A percentile compares a stretch with the other conserved stretches of the same genome.
Evolutionary conservation across 768 basidiomycete genomes (phyloP).

Genomic region (Exsudoporus frostii): DNA sequence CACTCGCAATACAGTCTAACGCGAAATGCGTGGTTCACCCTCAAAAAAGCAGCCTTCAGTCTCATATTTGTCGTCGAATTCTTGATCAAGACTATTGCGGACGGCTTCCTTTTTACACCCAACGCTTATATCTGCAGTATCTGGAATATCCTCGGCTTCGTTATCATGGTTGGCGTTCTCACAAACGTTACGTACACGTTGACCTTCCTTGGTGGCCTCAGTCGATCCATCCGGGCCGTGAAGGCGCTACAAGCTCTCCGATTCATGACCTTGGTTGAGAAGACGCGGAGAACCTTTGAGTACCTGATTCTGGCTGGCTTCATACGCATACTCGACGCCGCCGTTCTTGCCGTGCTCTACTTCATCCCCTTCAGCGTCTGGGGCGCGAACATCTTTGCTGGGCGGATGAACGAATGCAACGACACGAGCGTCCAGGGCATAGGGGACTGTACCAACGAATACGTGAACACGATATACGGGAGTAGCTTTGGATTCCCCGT

Average conservation of each 20-base stretch:
- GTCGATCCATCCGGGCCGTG: constrained; percentile 77
- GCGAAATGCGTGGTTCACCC: constrained; percentile 84
- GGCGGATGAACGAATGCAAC: constrained; percentile 82
- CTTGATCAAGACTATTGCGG: constrained; percentile 85
- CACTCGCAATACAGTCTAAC: constrained; percentile 54
- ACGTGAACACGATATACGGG: constrained; percentile 57
- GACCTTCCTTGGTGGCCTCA: constrained; percentile 73
- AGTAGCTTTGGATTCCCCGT: constrained; percentile 64
- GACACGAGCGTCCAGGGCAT: constrained; percentile 54
- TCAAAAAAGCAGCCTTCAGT: constrained; percentile 73
- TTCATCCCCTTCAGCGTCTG: constrained; percentile 92
- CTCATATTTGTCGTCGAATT: constrained; percentile 76
- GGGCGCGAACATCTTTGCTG: constrained; percentile 92
- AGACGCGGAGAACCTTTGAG: constrained; percentile 84
- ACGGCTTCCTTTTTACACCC: constrained; percentile 87
- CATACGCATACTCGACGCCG: constrained; percentile 83
- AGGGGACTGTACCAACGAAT: constrained; percentile 73
- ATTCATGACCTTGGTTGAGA: constrained; percentile 84
- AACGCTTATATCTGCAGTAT: constrained; percentile 89
- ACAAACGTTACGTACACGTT: constrained; percentile 71
- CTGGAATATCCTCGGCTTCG: constrained; percentile 89
- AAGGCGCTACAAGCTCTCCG: constrained; percentile 88
- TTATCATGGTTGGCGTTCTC: constrained; percentile 76
- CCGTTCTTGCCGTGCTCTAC: constrained; percentile 83
- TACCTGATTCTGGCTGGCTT: constrained; percentile 85